These are phyloP conservation scores for Cercophora scortea DNA, from an alignment of 495 filamentous ascomycete species.

Conservation along the genomic window DNA sequence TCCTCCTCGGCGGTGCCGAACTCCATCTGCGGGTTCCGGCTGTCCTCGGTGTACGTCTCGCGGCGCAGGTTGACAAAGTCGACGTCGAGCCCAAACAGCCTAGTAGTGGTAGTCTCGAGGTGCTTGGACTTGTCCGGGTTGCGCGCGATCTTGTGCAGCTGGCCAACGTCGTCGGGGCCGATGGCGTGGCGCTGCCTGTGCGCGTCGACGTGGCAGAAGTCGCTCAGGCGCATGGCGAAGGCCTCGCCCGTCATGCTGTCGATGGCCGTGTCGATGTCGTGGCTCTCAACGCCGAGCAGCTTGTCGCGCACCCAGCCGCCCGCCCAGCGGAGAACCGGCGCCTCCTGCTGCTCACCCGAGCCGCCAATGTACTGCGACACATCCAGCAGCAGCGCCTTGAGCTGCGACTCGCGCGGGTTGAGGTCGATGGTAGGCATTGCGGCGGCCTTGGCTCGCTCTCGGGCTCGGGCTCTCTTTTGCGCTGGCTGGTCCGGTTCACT, in stretches of 20 bases:
- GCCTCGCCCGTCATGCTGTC: slow-evolving; percentile 88
- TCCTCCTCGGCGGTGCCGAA: slow-evolving; percentile 91
- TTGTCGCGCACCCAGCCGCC: slow-evolving; percentile 99
- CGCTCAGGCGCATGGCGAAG: slow-evolving; percentile 59
- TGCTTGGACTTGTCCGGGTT: slow-evolving; percentile 99
- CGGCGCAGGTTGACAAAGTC: slow-evolving; percentile 92
- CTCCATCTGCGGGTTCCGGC: slow-evolving; percentile 84
- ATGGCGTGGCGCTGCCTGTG: slow-evolving; percentile 36
- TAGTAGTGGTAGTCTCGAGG: slow-evolving; percentile 84
- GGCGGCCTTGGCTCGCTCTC: background rate
- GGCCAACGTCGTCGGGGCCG: slow-evolving; percentile 48
- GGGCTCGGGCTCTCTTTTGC: background rate
- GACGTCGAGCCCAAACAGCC: slow-evolving; percentile 78
- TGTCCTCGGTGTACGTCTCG: slow-evolving; percentile 79
- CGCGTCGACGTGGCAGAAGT: slow-evolving; percentile 37
- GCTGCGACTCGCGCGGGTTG: slow-evolving; percentile 55
- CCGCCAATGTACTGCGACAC: slow-evolving; percentile 58
- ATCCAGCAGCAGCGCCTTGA: slow-evolving; percentile 68
- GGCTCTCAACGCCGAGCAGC: slow-evolving; percentile 67
- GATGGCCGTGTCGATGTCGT: slow-evolving; percentile 94
- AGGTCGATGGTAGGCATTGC: slow-evolving; percentile 28
- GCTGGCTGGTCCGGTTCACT: background rate
- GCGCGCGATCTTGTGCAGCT: slow-evolving; percentile 67
- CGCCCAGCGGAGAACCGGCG: slow-evolving; percentile 73
- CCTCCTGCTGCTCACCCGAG: slow-evolving; percentile 21